These are phyloP conservation scores for Gypsophila paniculata DNA, from an alignment of 179 eudicot species.

Conservation along the genomic window DNA sequence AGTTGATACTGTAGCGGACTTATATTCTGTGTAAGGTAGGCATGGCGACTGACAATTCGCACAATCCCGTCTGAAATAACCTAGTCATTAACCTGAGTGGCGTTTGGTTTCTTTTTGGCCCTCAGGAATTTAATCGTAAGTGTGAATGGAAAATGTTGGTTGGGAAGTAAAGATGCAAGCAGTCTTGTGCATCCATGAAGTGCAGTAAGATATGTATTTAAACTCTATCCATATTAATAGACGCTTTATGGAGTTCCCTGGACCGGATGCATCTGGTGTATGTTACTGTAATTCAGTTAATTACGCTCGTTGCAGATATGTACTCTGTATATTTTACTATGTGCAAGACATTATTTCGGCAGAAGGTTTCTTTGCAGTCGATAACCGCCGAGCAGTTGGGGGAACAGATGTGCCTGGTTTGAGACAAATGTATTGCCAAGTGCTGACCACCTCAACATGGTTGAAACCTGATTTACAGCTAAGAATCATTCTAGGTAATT, in stretches of 20 bases:
- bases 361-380: too few relatives aligned
- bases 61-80: neutral
- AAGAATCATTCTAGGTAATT: too few relatives aligned
- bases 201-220: neutral
- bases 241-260: neutral
- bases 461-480: too few relatives aligned
- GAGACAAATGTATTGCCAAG: too few relatives aligned
- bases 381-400: too few relatives aligned
- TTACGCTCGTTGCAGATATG: neutral
- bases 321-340: too few relatives aligned
- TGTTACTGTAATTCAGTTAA: neutral
- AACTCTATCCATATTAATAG: neutral
- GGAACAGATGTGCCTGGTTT: too few relatives aligned
- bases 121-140: neutral
- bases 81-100: constrained; percentile 11
- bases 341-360: too few relatives aligned
- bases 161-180: neutral
- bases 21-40: constrained; percentile 16
- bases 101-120: constrained; percentile 5
- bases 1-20: neutral
- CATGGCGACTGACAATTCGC: neutral
- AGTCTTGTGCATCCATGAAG: neutral
- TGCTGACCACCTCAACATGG: too few relatives aligned
- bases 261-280: neutral
- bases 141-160: neutral